These are phyloP conservation scores for Penicillium oxalicum DNA, from an alignment of 2,329 filamentous ascomycete species.

Conservation along the genomic window DNA sequence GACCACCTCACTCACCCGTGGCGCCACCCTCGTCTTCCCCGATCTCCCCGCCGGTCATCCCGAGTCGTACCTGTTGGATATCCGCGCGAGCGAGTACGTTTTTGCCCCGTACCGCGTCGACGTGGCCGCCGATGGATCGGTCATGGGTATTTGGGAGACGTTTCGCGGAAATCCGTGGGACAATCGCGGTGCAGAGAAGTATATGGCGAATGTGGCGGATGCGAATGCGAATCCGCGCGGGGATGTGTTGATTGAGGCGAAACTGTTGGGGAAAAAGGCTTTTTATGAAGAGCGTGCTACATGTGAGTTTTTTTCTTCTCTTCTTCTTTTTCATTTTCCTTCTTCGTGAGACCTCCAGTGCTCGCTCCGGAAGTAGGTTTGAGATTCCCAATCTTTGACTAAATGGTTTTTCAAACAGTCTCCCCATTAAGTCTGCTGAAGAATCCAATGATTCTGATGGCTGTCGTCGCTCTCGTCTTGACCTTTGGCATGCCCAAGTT, in stretches of 20 bases:
- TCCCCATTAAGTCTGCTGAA: constrained; percentile 77
- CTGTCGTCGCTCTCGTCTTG: constrained; percentile 70
- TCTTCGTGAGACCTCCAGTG: too few species aligned
- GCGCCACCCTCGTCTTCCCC: constrained; percentile 69
- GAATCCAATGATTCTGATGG: constrained; percentile 95
- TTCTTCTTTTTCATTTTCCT: background rate
- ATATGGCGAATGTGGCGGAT: constrained; percentile 25
- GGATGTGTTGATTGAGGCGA: constrained; percentile 54
- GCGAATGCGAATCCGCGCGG: constrained; percentile 24
- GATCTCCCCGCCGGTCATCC: constrained; percentile 50
- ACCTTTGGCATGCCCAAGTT: constrained; percentile 93
- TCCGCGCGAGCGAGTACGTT: constrained; percentile 64
- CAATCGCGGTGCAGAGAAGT: constrained; percentile 61
- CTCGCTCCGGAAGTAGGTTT: too few species aligned
- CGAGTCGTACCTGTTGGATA: constrained; percentile 69
- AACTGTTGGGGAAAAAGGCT: constrained; percentile 57
- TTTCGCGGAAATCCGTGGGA: constrained; percentile 85
- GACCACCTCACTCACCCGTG: constrained; percentile 59
- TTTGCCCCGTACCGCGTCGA: constrained; percentile 81
- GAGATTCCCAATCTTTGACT: too few species aligned
- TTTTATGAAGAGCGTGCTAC: constrained; percentile 71
- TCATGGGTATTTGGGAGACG: constrained; percentile 70
- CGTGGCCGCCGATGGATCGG: constrained; percentile 39
- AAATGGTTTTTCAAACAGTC: constrained; percentile 44
- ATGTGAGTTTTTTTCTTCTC: constrained; percentile 54